These are phyloP conservation scores for Hyaloscypha finlandica DNA, from an alignment of 495 filamentous ascomycete species.

Conservation along the genomic window DNA sequence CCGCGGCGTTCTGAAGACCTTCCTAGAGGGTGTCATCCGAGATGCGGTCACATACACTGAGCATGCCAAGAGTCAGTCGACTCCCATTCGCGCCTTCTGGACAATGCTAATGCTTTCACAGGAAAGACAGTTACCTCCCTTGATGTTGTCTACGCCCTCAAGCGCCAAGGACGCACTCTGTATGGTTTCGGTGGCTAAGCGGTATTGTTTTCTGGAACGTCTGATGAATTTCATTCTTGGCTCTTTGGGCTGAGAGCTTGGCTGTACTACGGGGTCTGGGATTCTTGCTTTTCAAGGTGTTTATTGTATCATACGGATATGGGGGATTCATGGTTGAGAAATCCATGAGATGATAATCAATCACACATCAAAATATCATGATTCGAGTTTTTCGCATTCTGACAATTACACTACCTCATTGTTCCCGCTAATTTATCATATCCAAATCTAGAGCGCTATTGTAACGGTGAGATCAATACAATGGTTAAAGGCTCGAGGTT, in stretches of 20 bases:
- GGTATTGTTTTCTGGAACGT: constrained; percentile 3
- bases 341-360: constrained; percentile 20
- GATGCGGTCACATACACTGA: constrained; percentile 88
- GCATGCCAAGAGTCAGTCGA: constrained; percentile 46
- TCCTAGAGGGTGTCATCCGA: constrained; percentile 99
- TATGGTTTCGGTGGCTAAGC: constrained; percentile 94
- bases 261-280: constrained; percentile 23
- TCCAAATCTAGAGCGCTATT: no score
- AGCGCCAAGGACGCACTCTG: constrained; percentile 92
- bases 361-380: constrained; percentile 12
- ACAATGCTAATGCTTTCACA: no score
- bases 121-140: constrained; percentile 87
- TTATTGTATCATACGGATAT: constrained; percentile 15
- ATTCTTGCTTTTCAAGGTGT: constrained; percentile 15
- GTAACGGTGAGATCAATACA: no score
- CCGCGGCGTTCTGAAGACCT: constrained; percentile 99
- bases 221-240: constrained; percentile 30
- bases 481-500: no score
- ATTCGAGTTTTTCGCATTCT: neutral
- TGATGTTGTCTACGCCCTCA: constrained; percentile 93
- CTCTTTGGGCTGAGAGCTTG: constrained; percentile 15
- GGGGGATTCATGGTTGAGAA: constrained; percentile 13
- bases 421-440: no score
- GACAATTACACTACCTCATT: no score
- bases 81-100: no score